Evolutionary conservation across 1,139 yeast genomes (phyloP).

Genomic region (Keqinozyma sinolaborantium): DNA sequence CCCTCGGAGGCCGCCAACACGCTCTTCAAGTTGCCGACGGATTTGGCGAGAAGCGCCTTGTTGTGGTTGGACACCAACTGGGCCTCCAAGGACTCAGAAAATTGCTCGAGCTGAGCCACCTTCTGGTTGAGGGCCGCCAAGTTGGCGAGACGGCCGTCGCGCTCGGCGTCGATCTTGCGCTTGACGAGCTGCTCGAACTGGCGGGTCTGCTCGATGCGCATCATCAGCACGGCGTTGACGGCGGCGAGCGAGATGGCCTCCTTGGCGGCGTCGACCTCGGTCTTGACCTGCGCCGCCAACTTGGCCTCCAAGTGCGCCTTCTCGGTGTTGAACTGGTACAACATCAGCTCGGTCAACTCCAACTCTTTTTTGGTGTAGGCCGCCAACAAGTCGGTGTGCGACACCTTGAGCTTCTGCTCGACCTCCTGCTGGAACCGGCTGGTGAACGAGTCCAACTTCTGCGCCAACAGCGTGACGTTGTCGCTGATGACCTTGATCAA

Average conservation of each 20-base stretch:
- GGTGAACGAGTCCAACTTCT: conserved; percentile 33
- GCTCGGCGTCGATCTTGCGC: conserved; percentile 70
- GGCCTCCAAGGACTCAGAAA: conserved; percentile 56
- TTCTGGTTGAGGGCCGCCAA: conserved; percentile 58
- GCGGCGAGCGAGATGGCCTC: conserved; percentile 71
- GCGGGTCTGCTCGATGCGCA: conserved; percentile 69
- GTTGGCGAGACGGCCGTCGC: conserved; percentile 74
- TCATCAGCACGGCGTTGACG: conserved; percentile 69
- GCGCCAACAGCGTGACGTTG: conserved; percentile 28
- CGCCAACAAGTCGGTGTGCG: conserved; percentile 50
- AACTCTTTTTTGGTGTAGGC: conserved; percentile 57
- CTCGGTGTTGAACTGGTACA: conserved; percentile 48
- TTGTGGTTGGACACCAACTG: conserved; percentile 55
- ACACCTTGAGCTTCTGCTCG: conserved; percentile 30
- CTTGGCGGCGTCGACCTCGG: conserved; percentile 69
- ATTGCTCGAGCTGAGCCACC: conserved; percentile 55
- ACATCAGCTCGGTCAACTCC: conserved; percentile 45
- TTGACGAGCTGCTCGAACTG: conserved; percentile 64
- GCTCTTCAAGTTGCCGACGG: conserved; percentile 52
- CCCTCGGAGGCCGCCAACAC: conserved; percentile 33
- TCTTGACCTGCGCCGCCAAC: conserved; percentile 54
- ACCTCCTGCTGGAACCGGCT: conserved; percentile 41
- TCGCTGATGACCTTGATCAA: conserved; percentile 30
- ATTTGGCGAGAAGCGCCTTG: conserved; percentile 53
- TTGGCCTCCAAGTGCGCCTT: conserved; percentile 61